A percentile compares a stretch with the other conserved stretches of the same genome.
phyloP scores from a whole-genome alignment of 257 asterid species.

The Osmanthus fragrans region DNA sequence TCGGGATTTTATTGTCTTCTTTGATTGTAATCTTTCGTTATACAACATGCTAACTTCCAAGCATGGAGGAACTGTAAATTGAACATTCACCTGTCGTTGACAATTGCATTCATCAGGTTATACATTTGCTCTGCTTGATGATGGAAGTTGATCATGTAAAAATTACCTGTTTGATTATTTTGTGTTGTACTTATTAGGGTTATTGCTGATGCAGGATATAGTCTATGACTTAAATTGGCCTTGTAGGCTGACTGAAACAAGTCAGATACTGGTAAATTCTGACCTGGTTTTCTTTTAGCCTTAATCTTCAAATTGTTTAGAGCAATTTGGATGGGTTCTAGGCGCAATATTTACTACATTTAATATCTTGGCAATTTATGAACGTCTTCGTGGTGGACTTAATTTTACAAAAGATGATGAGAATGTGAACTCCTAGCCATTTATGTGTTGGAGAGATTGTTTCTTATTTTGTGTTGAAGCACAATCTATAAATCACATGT shows the following conservation, averaged over 20 bases:
- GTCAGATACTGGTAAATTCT: neutral
- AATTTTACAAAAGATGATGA: no score
- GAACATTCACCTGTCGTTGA: neutral
- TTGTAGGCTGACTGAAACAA: neutral
- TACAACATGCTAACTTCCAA: neutral
- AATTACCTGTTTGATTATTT: neutral
- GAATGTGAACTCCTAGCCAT: no score
- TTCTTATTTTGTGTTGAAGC: no score
- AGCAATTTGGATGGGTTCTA: neutral
- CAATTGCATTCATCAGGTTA: neutral
- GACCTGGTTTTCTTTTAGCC: neutral
- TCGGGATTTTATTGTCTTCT: neutral
- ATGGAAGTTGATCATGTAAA: neutral
- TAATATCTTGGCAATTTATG: no score
- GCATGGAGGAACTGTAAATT: neutral
- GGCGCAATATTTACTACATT: neutral
- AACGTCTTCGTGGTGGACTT: no score
- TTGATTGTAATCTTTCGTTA: neutral
- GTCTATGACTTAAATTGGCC: neutral
- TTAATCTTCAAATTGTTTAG: neutral
- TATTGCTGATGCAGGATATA: neutral
- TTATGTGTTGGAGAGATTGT: no score
- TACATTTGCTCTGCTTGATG: neutral
- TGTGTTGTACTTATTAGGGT: neutral
- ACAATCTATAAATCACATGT: no score